Percentiles rank a stretch among this genome's conserved stretches.
phyloP scores from a whole-genome alignment of 2,329 filamentous ascomycete genomes.

The Aschersonia sp. region DNA sequence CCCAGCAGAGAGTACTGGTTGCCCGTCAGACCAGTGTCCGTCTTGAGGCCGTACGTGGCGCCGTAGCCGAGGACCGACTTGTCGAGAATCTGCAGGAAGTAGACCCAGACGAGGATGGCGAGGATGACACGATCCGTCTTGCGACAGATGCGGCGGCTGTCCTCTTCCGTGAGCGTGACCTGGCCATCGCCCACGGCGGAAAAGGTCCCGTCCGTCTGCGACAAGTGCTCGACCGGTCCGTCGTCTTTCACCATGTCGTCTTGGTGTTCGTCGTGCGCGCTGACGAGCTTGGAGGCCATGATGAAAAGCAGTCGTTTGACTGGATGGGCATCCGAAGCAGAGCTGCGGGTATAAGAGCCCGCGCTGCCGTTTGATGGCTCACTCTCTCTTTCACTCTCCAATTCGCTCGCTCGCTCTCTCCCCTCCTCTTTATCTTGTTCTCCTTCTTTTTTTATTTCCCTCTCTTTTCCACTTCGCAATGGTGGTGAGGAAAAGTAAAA shows the following conservation, averaged over 20 bases:
- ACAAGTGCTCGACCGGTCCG: not conserved
- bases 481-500: no score
- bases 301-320: no score
- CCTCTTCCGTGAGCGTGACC: slow-evolving; percentile 8
- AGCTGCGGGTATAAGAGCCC: not conserved
- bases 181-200: slow-evolving; percentile 1
- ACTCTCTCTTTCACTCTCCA: not conserved
- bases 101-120: slow-evolving; percentile 39
- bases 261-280: not conserved
- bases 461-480: no score
- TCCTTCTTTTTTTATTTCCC: no score
- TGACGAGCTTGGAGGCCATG: not conserved
- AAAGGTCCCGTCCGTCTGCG: slow-evolving; percentile 1
- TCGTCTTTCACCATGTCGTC: not conserved
- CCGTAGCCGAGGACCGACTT: slow-evolving; percentile 43
- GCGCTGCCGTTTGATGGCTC: not conserved
- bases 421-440: no score
- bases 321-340: no score
- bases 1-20: slow-evolving; percentile 42
- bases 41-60: slow-evolving; percentile 37
- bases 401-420: no score
- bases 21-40: slow-evolving; percentile 33
- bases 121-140: slow-evolving; percentile 49
- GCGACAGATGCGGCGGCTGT: slow-evolving; percentile 31
- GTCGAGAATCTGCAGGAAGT: slow-evolving; percentile 44